Conservation (phyloP, 441 rosid species). For the Populus hybrid region DNA sequence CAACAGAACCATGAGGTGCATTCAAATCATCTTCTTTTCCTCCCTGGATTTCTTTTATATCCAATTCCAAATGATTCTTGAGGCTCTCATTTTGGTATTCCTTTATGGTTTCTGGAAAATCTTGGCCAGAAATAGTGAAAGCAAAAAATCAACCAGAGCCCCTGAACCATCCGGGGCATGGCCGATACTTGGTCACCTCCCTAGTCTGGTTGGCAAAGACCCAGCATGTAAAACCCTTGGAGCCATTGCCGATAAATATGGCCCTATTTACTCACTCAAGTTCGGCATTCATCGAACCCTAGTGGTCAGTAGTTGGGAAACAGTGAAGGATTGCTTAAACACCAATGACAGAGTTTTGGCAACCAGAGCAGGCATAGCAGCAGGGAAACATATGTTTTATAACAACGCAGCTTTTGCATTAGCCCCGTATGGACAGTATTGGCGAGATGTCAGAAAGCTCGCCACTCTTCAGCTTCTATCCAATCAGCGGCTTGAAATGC, state of each 20-base stretch:
- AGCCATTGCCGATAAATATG: slow-evolving; percentile 45
- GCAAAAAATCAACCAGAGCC: background rate
- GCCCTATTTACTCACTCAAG: slow-evolving; percentile 51
- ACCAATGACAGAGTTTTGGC: slow-evolving; percentile 46
- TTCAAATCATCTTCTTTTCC: too few species aligned
- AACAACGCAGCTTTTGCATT: slow-evolving; percentile 44
- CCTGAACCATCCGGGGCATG: slow-evolving; percentile 53
- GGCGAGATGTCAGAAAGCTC: slow-evolving; percentile 61
- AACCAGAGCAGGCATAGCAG: slow-evolving; percentile 43
- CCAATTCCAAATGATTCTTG: background rate
- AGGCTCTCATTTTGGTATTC: background rate
- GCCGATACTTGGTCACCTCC: slow-evolving; percentile 67
- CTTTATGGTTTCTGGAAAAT: background rate
- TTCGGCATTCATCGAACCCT: slow-evolving; percentile 31
- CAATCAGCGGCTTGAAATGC: slow-evolving; percentile 39
- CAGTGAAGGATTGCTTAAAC: slow-evolving; percentile 44
- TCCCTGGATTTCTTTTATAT: too few species aligned
- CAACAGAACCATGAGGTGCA: too few species aligned
- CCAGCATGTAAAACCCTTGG: slow-evolving; percentile 46
- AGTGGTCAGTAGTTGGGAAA: slow-evolving; percentile 41
- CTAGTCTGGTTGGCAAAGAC: slow-evolving; percentile 31
- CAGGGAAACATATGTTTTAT: slow-evolving; percentile 49
- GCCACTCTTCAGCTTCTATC: slow-evolving; percentile 53
- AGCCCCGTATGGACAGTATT: slow-evolving; percentile 59
- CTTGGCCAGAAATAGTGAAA: background rate